These are phyloP conservation scores for Pseudocercospora eumusae DNA, from an alignment of 2,329 filamentous ascomycete species.

Conservation along the genomic window DNA sequence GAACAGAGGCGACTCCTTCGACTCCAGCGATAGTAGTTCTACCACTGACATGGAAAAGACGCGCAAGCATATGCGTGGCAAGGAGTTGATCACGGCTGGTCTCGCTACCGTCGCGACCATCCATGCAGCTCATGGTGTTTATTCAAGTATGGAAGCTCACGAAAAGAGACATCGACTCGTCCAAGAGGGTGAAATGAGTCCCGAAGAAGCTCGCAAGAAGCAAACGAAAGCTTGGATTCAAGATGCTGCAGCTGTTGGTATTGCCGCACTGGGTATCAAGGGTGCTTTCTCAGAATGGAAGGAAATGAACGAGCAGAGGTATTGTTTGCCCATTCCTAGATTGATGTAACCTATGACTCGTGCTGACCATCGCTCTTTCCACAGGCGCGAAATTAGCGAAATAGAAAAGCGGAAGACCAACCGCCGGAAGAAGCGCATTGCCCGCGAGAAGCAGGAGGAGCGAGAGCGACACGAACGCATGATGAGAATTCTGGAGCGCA, in stretches of 20 bases:
- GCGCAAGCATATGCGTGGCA: conserved; percentile 65
- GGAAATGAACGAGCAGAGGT: conserved; percentile 64
- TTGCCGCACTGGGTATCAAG: conserved; percentile 68
- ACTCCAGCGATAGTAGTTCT: conserved; percentile 40
- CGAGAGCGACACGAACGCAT: conserved; percentile 43
- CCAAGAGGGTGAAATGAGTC: conserved; percentile 63
- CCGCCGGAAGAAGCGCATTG: conserved; percentile 46
- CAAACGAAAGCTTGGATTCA: conserved; percentile 65
- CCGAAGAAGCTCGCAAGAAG: conserved; percentile 63
- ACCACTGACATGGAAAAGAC: conserved; percentile 60
- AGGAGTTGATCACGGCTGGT: conserved; percentile 66
- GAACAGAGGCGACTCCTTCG: conserved; percentile 22
- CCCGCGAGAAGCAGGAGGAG: conserved; percentile 49
- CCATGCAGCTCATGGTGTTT: conserved; percentile 66
- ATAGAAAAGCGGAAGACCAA: conserved; percentile 50
- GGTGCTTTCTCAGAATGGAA: conserved; percentile 67
- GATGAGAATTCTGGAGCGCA: conserved; percentile 38
- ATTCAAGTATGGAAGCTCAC: conserved; percentile 64
- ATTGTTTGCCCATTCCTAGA: conserved; percentile 40
- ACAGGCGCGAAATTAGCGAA: conserved; percentile 50
- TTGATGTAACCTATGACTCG: conserved; percentile 9
- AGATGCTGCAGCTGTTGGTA: conserved; percentile 66
- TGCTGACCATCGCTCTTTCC: conserved; percentile 30
- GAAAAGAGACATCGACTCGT: conserved; percentile 62
- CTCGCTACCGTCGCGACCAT: conserved; percentile 69